Percentiles rank a stretch among this genome's conserved stretches.
These are phyloP conservation scores for Fusarium nanum DNA, from an alignment of 2,329 filamentous ascomycete genomes.

Conservation along the genomic window DNA sequence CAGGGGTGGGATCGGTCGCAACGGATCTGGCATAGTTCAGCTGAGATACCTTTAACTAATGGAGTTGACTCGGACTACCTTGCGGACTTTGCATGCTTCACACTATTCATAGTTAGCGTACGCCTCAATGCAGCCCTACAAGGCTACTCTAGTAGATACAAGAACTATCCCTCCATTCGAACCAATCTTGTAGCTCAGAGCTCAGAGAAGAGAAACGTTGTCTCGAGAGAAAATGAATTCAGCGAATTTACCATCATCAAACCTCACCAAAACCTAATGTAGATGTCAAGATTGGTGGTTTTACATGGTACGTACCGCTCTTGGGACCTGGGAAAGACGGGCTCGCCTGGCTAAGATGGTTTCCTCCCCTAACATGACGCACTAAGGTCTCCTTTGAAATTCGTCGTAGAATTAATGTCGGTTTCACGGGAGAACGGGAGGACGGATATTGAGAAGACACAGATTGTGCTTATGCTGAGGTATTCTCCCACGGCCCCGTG, in stretches of 20 bases:
- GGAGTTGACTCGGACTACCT: not conserved
- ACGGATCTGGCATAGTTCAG: slow-evolving; percentile 15
- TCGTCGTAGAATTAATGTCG: not conserved
- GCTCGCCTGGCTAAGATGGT: slow-evolving; percentile 29
- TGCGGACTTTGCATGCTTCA: slow-evolving; percentile 35
- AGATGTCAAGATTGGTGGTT: not conserved
- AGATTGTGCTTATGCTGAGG: not conserved
- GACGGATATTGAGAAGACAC: slow-evolving; percentile 10
- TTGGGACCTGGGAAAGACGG: slow-evolving; percentile 27
- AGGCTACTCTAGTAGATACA: not conserved
- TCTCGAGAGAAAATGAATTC: not conserved
- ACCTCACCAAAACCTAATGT: not conserved
- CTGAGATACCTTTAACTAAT: not conserved
- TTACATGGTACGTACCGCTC: slow-evolving; percentile 28
- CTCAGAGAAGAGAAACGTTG: not conserved
- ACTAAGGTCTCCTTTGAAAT: not conserved
- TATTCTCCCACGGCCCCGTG: slow-evolving; percentile 29
- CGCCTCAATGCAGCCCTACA: not conserved
- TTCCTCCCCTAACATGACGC: slow-evolving; percentile 28
- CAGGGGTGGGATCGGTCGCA: slow-evolving; percentile 32
- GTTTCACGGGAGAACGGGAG: slow-evolving; percentile 1
- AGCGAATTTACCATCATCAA: not conserved
- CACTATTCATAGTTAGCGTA: slow-evolving; percentile 25
- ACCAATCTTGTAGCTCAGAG: not conserved
- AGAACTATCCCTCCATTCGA: not conserved